Percentiles rank a stretch among this genome's conserved stretches.
Evolutionary conservation across 2,329 filamentous ascomycete genomes (phyloP).

Genomic region (Colletotrichum ledebouriae): DNA sequence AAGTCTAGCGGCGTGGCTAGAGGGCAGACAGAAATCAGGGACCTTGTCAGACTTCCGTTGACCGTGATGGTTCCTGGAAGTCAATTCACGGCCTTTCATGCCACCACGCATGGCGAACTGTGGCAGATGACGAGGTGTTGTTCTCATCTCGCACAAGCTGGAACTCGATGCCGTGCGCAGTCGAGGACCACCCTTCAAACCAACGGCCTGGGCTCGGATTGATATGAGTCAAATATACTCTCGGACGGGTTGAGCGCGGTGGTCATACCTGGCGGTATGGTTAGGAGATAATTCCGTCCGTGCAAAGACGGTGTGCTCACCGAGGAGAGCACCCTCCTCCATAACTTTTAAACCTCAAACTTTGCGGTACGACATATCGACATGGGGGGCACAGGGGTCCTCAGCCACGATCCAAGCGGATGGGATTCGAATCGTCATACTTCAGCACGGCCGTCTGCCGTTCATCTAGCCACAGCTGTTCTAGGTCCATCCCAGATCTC

Average conservation of each 20-base stretch:
- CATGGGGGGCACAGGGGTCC: conserved; percentile 36
- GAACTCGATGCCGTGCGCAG: conserved; percentile 15
- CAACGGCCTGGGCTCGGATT: conserved; percentile 3
- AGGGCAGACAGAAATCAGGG: conserved; percentile 2
- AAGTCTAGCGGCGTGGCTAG: background rate
- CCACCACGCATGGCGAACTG: conserved; percentile 6
- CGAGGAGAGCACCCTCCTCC: background rate
- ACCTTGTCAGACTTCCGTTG: conserved; percentile 22
- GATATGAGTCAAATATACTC: conserved; percentile 24
- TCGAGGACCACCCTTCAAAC: background rate
- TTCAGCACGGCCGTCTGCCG: background rate
- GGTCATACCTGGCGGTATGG: conserved; percentile 22
- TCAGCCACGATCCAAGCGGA: conserved; percentile 39
- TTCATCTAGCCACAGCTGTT: conserved; percentile 16
- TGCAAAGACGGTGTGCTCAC: conserved; percentile 14
- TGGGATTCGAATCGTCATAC: conserved; percentile 22
- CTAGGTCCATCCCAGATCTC: conserved; percentile 13
- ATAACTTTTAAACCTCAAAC: background rate
- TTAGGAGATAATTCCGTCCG: conserved; percentile 22
- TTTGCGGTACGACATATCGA: conserved; percentile 3
- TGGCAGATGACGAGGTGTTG: conserved; percentile 34
- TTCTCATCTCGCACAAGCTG: conserved; percentile 34
- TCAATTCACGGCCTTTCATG: conserved; percentile 23
- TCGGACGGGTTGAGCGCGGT: conserved; percentile 25
- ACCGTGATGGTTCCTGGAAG: conserved; percentile 33